These are phyloP conservation scores for Miamiensis avidus DNA, from an alignment of 169 alveolate species.

Conservation along the genomic window DNA sequence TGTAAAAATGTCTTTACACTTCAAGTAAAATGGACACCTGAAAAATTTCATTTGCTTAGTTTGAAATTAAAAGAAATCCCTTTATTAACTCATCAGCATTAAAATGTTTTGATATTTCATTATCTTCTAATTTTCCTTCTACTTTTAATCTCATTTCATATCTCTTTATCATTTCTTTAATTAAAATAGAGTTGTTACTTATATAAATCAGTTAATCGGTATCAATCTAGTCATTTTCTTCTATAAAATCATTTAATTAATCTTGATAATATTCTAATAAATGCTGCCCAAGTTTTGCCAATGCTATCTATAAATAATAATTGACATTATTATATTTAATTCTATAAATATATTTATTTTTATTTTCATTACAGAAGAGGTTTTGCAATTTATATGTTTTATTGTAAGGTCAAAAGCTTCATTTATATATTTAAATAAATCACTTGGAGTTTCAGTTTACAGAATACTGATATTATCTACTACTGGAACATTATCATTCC, in stretches of 20 bases:
- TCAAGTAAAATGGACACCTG: not conserved
- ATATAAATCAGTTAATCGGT: not conserved
- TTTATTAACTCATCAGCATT: not conserved
- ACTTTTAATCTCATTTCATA: not conserved
- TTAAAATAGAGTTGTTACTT: not conserved
- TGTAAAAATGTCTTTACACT: not conserved
- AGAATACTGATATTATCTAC: not conserved
- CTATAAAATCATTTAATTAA: not conserved
- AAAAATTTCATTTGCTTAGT: not conserved
- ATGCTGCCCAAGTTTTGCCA: not conserved
- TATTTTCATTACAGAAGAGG: not conserved
- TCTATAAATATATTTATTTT: no score
- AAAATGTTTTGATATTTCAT: not conserved
- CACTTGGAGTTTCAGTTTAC: conserved; percentile 21
- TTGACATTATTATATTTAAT: no score
- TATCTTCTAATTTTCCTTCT: not conserved
- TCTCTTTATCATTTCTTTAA: not conserved
- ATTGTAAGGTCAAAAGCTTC: conserved; percentile 12
- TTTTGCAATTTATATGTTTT: not conserved
- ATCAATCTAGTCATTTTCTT: not conserved
- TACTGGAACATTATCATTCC: not conserved
- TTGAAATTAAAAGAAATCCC: not conserved
- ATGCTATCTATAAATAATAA: not conserved
- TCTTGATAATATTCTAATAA: not conserved
- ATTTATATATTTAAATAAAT: conserved; percentile 20